A percentile compares a stretch with the other conserved stretches of the same genome.
Conservation (phyloP, 345 rosid species). For the Gossypium stocksii region DNA sequence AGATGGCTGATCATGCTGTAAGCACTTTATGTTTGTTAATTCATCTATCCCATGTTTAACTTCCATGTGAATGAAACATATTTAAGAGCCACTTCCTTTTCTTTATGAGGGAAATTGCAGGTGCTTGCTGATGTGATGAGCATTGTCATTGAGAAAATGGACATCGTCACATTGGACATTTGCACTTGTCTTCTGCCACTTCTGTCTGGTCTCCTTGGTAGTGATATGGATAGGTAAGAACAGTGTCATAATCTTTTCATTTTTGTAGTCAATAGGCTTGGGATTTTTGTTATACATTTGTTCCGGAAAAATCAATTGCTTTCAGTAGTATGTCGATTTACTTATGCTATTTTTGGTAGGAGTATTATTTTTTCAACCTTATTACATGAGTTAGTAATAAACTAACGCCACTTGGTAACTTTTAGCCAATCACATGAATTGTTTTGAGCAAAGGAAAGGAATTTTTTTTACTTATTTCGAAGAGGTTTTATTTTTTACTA, state of each 20-base stretch:
- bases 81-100: background rate
- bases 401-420: no score
- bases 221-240: conserved; percentile 80
- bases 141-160: conserved; percentile 58
- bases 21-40: conserved; percentile 21
- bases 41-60: background rate
- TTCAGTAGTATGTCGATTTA: background rate
- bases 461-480: no score
- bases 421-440: no score
- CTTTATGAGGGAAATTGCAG: conserved; percentile 40
- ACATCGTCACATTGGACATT: conserved; percentile 68
- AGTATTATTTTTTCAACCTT: no score
- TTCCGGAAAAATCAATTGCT: background rate
- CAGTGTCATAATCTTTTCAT: background rate
- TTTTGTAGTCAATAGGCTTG: background rate
- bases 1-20: conserved; percentile 94
- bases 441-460: no score
- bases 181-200: conserved; percentile 88
- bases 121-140: conserved; percentile 81
- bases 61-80: background rate
- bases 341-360: background rate
- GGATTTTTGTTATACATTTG: background rate
- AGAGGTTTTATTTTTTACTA: no score
- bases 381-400: no score
- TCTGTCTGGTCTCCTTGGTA: conserved; percentile 65